Percentiles rank a stretch among this genome's conserved stretches.
phyloP scores from a whole-genome alignment of 2,329 filamentous ascomycete species.

The Botryosphaeria dothidea region DNA sequence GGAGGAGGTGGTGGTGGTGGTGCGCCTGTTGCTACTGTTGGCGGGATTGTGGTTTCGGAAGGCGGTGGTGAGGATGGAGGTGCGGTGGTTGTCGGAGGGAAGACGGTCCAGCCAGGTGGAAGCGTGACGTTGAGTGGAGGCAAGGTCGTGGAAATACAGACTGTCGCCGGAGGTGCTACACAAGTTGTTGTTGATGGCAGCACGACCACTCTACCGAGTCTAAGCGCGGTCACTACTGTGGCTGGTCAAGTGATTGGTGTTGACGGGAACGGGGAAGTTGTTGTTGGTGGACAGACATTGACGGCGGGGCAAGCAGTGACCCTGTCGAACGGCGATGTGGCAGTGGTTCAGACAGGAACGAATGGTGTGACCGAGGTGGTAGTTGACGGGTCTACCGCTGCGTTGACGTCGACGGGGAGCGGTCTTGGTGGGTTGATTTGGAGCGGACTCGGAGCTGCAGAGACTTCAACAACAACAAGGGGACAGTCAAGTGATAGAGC shows the following conservation, averaged over 20 bases:
- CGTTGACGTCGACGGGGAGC: background rate
- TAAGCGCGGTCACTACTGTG: background rate
- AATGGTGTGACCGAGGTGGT: background rate
- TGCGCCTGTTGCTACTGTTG: background rate
- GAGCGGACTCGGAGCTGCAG: background rate
- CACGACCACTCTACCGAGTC: background rate
- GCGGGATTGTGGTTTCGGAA: background rate
- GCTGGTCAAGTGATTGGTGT: background rate
- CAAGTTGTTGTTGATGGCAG: background rate
- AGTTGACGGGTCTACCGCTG: background rate
- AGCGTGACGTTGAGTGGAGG: background rate
- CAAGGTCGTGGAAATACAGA: background rate
- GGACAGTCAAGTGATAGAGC: background rate
- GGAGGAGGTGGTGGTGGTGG: background rate
- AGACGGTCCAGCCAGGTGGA: background rate
- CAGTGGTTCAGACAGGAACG: constrained; percentile 18
- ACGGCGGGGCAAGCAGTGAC: constrained; percentile 30
- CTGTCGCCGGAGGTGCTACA: background rate
- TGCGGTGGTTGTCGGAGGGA: background rate
- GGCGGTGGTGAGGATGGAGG: background rate
- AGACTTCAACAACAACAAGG: background rate
- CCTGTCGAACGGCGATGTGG: constrained; percentile 27
- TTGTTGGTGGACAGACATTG: constrained; percentile 20
- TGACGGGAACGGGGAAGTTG: background rate
- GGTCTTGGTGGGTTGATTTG: background rate